Evolutionary conservation across 148 eudicot genomes (phyloP), one percentile per base, ranked within the genome.

Genomic region (Rhododendron molle): DNA sequence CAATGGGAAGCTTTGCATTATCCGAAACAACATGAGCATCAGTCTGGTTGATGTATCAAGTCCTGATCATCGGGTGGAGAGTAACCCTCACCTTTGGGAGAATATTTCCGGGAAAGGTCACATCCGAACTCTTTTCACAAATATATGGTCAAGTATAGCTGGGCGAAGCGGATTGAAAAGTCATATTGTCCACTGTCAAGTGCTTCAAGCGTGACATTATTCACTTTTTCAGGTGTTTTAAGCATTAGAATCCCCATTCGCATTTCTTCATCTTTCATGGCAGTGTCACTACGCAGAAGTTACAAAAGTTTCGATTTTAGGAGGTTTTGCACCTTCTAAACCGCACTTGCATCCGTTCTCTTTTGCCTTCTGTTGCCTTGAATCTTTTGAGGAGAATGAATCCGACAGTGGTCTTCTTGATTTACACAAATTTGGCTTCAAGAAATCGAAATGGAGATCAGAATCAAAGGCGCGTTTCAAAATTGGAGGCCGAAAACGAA

Each of bases 11-110:
- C 95, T 96, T 54, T 96, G 99, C 88, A 95, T 96, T 40, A 89
- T 96, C 16, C 92, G 98, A 14, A 95, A 96, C 85, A 96, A 96
- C 85, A 96, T 94, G 99, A 96, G 98, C 89, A 90, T 96, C 40
- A 95, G 98, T 83, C 80, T 96, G 90, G 98, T 96, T 78, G 99
- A 96, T 85, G 96, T 96, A 13, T 88, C 91, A 20, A 94, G 93
- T 78, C 92, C 95, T n/a, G 94, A 92, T 84, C 94, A 91, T 86
- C 91, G 81, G 1, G 93, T 94, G 18, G 98, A 94, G 88, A 95
- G 90, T 85, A 95, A 96, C 86, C 98, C 97, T 65, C 89, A 89
- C 30, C 88, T 96, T 11, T 96, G 99, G 99, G 98, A 93, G 76
- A 94, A 93, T 85, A 91, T 93, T 23, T 92, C 91, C 0, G 92